phyloP scores from a whole-genome alignment of 2,329 filamentous ascomycete species.

The Orbilia ellipsospora region DNA sequence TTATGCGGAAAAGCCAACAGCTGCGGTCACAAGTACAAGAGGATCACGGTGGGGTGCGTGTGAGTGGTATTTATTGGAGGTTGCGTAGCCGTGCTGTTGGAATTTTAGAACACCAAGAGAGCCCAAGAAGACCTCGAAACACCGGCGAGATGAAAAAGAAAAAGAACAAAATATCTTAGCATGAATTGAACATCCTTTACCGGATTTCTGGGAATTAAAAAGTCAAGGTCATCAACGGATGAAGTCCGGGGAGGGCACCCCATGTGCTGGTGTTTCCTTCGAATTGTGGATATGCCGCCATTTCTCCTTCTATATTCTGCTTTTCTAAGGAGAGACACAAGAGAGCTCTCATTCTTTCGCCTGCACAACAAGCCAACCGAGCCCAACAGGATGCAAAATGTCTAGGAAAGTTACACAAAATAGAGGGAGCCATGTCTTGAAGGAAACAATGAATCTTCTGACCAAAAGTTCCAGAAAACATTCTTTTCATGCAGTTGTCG shows the following conservation, averaged over 20 bases:
- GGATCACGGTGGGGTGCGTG: not conserved
- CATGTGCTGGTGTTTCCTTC: slow-evolving; percentile 9
- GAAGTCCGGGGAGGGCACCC: slow-evolving; percentile 5
- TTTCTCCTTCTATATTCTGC: slow-evolving; percentile 45
- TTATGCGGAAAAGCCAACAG: no score
- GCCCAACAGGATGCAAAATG: no score
- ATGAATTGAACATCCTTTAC: slow-evolving; percentile 20
- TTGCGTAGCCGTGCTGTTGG: not conserved
- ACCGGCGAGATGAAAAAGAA: slow-evolving; percentile 11
- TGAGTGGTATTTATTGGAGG: slow-evolving; percentile 3
- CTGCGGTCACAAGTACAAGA: not conserved
- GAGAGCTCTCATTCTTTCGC: not conserved
- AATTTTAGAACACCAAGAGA: slow-evolving; percentile 6
- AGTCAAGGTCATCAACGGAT: slow-evolving; percentile 16
- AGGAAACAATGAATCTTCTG: no score
- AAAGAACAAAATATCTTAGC: not conserved
- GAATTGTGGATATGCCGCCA: slow-evolving; percentile 1
- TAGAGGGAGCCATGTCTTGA: no score
- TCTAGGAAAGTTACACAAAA: no score
- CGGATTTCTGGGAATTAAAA: slow-evolving; percentile 17
- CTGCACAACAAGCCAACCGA: no score
- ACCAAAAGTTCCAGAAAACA: no score
- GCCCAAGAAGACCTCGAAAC: slow-evolving; percentile 23
- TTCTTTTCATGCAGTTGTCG: no score
- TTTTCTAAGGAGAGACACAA: not conserved